Percentiles rank a stretch among this genome's conserved stretches.
phyloP scores from a whole-genome alignment of 768 basidiomycete species.

The Russula compacta region DNA sequence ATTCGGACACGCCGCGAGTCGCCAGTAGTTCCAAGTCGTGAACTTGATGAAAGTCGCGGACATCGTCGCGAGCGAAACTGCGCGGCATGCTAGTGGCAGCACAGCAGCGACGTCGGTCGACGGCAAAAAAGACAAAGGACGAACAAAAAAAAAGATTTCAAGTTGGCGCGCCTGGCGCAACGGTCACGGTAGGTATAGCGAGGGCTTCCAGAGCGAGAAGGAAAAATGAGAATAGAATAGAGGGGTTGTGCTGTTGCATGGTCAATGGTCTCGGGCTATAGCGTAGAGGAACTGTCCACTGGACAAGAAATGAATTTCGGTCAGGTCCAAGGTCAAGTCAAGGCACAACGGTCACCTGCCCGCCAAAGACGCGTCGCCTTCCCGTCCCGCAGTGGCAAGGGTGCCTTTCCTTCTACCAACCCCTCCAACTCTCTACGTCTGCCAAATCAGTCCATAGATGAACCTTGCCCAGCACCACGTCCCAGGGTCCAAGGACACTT shows the following conservation, averaged over 20 bases:
- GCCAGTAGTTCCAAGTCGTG: too few relatives aligned
- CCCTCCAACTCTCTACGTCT: not conserved
- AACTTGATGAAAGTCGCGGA: not conserved
- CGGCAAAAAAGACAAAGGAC: not conserved
- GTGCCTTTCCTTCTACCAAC: not conserved
- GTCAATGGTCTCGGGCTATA: not conserved
- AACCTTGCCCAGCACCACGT: conserved; percentile 9
- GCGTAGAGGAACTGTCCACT: not conserved
- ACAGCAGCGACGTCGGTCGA: too few relatives aligned
- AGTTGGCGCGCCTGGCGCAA: conserved; percentile 11
- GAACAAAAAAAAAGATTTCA: not conserved
- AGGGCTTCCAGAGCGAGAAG: conserved; percentile 10
- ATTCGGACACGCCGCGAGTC: not conserved
- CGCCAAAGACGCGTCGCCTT: not conserved
- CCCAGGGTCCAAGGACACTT: conserved; percentile 34
- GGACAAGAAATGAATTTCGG: conserved; percentile 2
- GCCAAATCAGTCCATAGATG: not conserved
- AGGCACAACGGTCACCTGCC: too few relatives aligned
- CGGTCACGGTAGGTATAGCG: not conserved
- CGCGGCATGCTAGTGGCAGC: not conserved
- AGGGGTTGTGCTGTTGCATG: not conserved
- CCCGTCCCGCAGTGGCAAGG: too few relatives aligned
- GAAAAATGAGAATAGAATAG: not conserved
- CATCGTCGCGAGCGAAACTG: not conserved
- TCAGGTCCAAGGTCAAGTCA: not conserved